Base-by-base conservation (phyloP, 805 yeast species). In the Sugiyamaella chiloensis region DNA sequence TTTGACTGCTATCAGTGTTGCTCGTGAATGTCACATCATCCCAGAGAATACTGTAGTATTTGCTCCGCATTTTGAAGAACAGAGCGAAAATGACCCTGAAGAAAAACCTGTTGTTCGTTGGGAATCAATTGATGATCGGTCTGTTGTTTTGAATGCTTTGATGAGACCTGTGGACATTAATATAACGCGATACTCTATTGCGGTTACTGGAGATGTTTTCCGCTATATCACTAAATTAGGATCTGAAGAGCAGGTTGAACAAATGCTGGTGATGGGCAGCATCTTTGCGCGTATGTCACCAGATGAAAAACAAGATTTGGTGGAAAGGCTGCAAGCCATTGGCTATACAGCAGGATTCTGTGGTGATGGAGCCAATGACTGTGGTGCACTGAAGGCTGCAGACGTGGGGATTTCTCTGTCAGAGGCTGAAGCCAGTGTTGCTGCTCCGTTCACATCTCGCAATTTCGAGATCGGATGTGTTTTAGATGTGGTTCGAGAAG, bases 311-410 rank as follows among this genome's bases (percentile, higher is more conserved):
- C 96, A 93, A 64, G 99, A 93, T 66, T 72, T 93, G 41, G 96
- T 93, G 29, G 90, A 86, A 59, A 87, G 85, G 62, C 69, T 93
- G 11, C 96, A 89, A 64, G 75, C 72, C 19, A 62, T 93, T 17
- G 96, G 90, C 60, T 91, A 91, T 62, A 87, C 96, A 0, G 95
- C 88, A 41, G 96, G 97, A 2, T 93, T 93, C 66, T 93, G 98
- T 68, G 99, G 99, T 30, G 99, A 93, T 69, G 99, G 99, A 55
- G 99, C 99, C 4, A 93, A 93, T 66, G 99, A 93, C 63, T 93
- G 98, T 68, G 99, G 99, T 56, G 99, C 99, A 0, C 72, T 93
- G 49, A 93, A 91, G 60, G 96, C 96, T 11, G 98, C 99, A 0
- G 96, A 93, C 68, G 96, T 95, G 43, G 99, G 99, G 14, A 81